Base-by-base conservation (phyloP, 192 early-diverging fungal species). In the Phlyctochytrium arcticum region DNA sequence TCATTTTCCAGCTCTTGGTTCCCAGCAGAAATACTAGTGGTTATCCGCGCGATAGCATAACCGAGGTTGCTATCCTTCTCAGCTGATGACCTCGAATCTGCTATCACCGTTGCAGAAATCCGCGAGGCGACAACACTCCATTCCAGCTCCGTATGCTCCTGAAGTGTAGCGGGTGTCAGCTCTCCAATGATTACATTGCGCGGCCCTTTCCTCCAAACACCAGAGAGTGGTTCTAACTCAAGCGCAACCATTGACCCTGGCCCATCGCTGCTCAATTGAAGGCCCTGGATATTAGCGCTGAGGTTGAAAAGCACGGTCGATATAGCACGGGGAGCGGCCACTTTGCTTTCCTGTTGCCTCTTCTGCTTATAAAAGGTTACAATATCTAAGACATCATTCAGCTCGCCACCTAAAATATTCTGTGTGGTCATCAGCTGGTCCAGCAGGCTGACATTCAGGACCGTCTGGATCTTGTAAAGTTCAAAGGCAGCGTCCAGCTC, bases 371-470 rank as follows among this genome's bases (percentile, higher is more conserved):
- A 79, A 59, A 86, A 85, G 17, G 69, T 21, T 29, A 89, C 61
- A 6, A 88, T 75, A 34, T 91, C 88, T 10, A 89, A 61, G 27
- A 90, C 62, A 54, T 92, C 91, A 62, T 84, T 92, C 32, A 88
- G 53, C 74, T 92, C 91, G 26, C 74, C 82, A 26, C 87, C 88
- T 51, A 92, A 61, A 4, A 90, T 71, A 4, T 85, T 86, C 36
- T 92, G 89, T 3, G 89, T 80, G 2, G 89, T 92, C 19, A 92
- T 61, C n/a, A 92, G 71, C 61, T 89, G 87, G 46, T 92, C 90
- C 51, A 92, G 65, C 63, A 92, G 77, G 53, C 84, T 80, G 30
- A 88, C 88, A 80, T 81, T 24, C 60, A 76, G 49, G 23, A 8
- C 47, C 2, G 68, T 60, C 27, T 69, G 67, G 7, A 73, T 50